Evolutionary conservation across 2,329 filamentous ascomycete genomes (phyloP), one percentile per base, ranked within the genome.

Genomic region (Colletotrichum sojae): DNA sequence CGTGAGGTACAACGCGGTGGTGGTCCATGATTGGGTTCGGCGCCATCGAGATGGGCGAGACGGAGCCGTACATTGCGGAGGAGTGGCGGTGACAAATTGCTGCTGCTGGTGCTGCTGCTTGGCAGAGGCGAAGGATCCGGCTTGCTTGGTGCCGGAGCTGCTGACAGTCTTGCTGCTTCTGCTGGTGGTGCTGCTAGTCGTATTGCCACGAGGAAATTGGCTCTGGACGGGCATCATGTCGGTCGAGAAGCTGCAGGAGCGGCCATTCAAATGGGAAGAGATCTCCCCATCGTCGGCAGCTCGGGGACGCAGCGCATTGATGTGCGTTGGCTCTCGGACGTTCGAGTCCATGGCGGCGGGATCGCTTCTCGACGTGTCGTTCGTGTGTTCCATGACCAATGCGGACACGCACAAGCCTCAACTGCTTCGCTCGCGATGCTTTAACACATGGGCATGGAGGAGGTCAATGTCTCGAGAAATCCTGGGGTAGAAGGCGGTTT

Each of bases 261-360:
- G 36, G 55, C 52, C 62, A 20, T 69, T 69, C 67, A 69, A 69
- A 69, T 20, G 67, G 67, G 61, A 18, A 51, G 55, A 48, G 51
- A 22, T 60, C 31, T 60, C 46, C 49, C 52, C 55, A 2, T 45
- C 51, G 16, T 69, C 67, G 49, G 62, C 56, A 61, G 67, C 67
- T 57, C 62, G 67, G 62, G 67, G 62, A 56, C 36, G 67, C 55
- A 66, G n/a, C 46, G 62, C 67, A 69, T 69, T 69, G 67, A 69
- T 46, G 45, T 43, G 45, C 55, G 51, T 46, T 57, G 67, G 67
- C 62, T 69, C 62, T 9, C 63, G 62, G 67, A 43, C 67, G 43
- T 18, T 60, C 36, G 51, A 39, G 45, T 52, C 67, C 67, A 69
- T 67, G 62, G 63, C n/a, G 62, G 55, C 62, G 62, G 62, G 62